These are phyloP conservation scores for Colletotrichum viniferum DNA, from an alignment of 2,329 filamentous ascomycete species.

Conservation along the genomic window DNA sequence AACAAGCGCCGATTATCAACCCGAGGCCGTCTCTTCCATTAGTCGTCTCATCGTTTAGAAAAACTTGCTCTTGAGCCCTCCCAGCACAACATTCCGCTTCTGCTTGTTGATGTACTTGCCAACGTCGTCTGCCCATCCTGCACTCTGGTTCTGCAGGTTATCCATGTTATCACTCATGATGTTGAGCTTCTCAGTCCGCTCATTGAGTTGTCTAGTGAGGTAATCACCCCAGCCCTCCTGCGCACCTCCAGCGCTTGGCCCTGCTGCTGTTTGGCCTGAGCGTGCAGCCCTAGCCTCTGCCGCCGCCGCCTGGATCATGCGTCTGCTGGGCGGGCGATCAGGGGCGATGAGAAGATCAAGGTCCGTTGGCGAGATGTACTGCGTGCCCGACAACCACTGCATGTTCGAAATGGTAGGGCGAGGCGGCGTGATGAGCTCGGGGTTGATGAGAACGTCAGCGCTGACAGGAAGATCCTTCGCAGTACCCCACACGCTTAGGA, in stretches of 20 bases:
- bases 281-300: constrained; percentile 71
- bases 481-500: constrained; percentile 85
- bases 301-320: constrained; percentile 81
- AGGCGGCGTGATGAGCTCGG: constrained; percentile 72
- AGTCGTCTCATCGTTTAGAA: constrained; percentile 25
- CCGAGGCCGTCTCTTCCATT: constrained; percentile 1
- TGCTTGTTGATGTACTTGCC: constrained; percentile 86
- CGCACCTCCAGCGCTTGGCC: constrained; percentile 21
- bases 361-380: constrained; percentile 85
- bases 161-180: constrained; percentile 87
- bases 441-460: constrained; percentile 81
- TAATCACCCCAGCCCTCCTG: constrained; percentile 78
- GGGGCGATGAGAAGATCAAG: constrained; percentile 90
- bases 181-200: constrained; percentile 86
- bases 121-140: constrained; percentile 85
- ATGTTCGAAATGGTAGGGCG: constrained; percentile 93
- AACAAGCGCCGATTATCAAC: not conserved
- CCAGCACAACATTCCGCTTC: constrained; percentile 83
- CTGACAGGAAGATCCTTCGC: constrained; percentile 66
- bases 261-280: constrained; percentile 32
- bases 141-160: constrained; percentile 78
- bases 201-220: constrained; percentile 84
- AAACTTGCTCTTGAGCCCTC: constrained; percentile 68
- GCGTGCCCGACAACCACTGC: constrained; percentile 96
- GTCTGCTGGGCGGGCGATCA: constrained; percentile 85